These are phyloP conservation scores for Fusarium sterilihyphosum DNA, from an alignment of 2,329 filamentous ascomycete species.

Conservation along the genomic window DNA sequence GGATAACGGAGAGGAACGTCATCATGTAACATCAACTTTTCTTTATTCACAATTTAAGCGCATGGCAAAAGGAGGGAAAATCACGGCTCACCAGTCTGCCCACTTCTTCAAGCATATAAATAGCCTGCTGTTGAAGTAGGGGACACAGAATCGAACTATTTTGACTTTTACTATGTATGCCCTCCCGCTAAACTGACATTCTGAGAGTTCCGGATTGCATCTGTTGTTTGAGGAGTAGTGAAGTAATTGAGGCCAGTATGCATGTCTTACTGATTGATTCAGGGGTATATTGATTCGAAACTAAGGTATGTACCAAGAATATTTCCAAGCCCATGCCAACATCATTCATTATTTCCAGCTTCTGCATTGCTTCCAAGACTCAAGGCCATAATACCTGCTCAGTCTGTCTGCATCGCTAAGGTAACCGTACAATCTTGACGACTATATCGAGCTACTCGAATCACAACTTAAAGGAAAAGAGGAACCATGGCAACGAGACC, in stretches of 20 bases:
- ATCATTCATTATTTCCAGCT: conserved; percentile 22
- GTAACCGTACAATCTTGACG: not conserved
- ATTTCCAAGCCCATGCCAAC: not conserved
- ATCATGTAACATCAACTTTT: conserved; percentile 40
- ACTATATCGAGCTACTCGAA: not conserved
- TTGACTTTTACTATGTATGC: not conserved
- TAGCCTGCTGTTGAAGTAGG: conserved; percentile 6
- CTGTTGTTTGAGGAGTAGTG: not conserved
- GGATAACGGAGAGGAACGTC: conserved; percentile 13
- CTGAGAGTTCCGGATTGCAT: not conserved
- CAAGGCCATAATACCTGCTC: not conserved
- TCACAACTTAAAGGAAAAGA: conserved; percentile 37
- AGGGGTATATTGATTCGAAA: conserved; percentile 22
- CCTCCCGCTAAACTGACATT: not conserved
- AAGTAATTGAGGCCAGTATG: not conserved
- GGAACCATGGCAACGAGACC: conserved; percentile 40
- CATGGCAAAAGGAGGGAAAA: conserved; percentile 27
- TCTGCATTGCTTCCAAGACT: not conserved
- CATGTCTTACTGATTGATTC: not conserved
- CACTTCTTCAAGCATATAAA: conserved; percentile 3
- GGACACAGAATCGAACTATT: conserved; percentile 23
- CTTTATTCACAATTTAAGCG: conserved; percentile 18
- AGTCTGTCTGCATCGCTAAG: too few species aligned
- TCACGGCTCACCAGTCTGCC: conserved; percentile 9
- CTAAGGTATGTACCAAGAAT: not conserved